Conservation (phyloP, 2,329 filamentous ascomycete genomes). For the Fusarium temperatum region DNA sequence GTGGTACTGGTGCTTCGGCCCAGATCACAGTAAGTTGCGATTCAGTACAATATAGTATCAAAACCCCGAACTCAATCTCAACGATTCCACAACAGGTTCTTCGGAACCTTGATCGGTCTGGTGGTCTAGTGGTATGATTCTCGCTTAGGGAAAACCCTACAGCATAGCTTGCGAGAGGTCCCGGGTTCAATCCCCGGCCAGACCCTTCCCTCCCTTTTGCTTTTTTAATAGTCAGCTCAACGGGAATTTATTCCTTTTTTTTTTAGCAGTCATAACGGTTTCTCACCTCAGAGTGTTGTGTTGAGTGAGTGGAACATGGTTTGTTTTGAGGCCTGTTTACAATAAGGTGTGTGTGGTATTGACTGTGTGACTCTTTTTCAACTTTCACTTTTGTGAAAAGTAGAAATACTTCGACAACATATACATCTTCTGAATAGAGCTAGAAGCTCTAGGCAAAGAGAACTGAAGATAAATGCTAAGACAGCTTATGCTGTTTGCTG, state of each 20-base stretch:
- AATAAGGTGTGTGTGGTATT: neutral
- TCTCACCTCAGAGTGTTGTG: rapidly evolving
- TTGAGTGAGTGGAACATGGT: too few species aligned
- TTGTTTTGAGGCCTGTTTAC: too few species aligned
- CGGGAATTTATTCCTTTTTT: neutral
- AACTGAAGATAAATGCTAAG: too few species aligned
- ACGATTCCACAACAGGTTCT: neutral
- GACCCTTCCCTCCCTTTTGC: conserved; percentile 41
- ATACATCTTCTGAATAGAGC: neutral
- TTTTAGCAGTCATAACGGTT: neutral
- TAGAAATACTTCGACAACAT: neutral
- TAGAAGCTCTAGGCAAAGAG: neutral
- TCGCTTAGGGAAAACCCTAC: conserved; percentile 68
- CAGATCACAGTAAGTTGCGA: neutral
- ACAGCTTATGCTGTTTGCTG: too few species aligned
- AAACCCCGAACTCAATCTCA: neutral
- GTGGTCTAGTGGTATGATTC: conserved; percentile 77
- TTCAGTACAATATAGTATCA: neutral
- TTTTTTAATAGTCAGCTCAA: rapidly evolving
- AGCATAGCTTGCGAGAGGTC: conserved; percentile 54
- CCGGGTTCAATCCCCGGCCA: conserved; percentile 59
- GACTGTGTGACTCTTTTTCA: neutral
- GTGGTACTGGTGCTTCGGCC: rapidly evolving
- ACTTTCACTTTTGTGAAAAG: neutral
- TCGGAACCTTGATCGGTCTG: conserved; percentile 46